phyloP scores from a whole-genome alignment of 371 early-diverging fungal genomes.

The Gilbertella persicaria region DNA sequence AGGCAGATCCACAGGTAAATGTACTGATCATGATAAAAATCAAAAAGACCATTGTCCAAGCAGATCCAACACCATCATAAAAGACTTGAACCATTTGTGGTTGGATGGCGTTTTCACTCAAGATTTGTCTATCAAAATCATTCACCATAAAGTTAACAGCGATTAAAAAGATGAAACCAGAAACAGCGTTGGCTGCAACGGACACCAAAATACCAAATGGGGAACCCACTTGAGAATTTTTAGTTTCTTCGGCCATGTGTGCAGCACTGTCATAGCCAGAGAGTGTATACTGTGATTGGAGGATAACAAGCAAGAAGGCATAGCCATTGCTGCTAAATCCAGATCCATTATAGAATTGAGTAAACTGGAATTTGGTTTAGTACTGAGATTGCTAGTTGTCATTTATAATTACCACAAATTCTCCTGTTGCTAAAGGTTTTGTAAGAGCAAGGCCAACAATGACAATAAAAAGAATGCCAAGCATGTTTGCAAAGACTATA shows the following conservation, averaged over 20 bases:
- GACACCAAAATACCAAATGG: constrained; percentile 67
- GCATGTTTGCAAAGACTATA: constrained; percentile 46
- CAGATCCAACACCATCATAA: constrained; percentile 60
- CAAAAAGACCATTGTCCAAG: constrained; percentile 59
- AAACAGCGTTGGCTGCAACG: constrained; percentile 56
- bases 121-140: constrained; percentile 47
- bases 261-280: constrained; percentile 75
- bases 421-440: constrained; percentile 35
- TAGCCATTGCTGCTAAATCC: constrained; percentile 52
- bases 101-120: constrained; percentile 47
- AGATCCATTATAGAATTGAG: constrained; percentile 54
- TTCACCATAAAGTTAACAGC: constrained; percentile 59
- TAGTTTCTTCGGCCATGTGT: constrained; percentile 78
- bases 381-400: too few relatives aligned
- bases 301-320: constrained; percentile 58
- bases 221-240: constrained; percentile 55
- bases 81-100: constrained; percentile 63
- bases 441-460: constrained; percentile 53
- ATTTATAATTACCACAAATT: constrained; percentile 44
- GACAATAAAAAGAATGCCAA: constrained; percentile 56
- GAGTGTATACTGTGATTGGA: constrained; percentile 66
- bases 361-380: constrained; percentile 23
- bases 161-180: constrained; percentile 61
- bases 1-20: constrained; percentile 60
- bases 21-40: constrained; percentile 56